A percentile compares a stretch with the other conserved stretches of the same genome.
phyloP scores from a whole-genome alignment of 2,329 filamentous ascomycete species.

The Xylariaceae sp. region DNA sequence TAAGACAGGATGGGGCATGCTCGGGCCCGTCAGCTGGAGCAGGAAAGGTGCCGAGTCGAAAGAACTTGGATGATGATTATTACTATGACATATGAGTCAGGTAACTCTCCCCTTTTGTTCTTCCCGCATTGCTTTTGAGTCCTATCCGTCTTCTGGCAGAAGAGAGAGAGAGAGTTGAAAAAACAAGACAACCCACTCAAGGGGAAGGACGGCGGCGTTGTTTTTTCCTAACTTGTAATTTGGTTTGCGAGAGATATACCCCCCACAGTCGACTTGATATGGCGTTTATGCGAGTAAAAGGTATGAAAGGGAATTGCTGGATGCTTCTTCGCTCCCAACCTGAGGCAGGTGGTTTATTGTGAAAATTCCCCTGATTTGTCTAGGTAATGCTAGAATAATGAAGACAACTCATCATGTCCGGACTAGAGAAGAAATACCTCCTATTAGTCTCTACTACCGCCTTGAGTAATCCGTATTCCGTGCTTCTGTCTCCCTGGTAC shows the following conservation, averaged over 20 bases:
- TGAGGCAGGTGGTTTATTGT: no score
- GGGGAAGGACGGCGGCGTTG: slow-evolving; percentile 5
- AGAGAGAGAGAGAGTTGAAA: background rate
- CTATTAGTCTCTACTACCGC: no score
- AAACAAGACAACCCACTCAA: no score
- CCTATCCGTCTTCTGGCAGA: background rate
- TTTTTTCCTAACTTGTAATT: background rate
- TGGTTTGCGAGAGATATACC: slow-evolving; percentile 20
- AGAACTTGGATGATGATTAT: slow-evolving; percentile 87
- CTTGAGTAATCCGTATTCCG: no score
- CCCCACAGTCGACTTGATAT: background rate
- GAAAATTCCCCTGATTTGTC: no score
- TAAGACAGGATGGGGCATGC: slow-evolving; percentile 74
- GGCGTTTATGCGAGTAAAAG: background rate
- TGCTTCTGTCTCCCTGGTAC: no score
- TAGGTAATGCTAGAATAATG: no score
- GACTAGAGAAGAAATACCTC: no score
- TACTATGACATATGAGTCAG: slow-evolving; percentile 68
- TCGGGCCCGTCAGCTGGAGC: slow-evolving; percentile 62
- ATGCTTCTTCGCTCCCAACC: background rate
- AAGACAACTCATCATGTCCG: no score
- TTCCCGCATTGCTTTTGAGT: background rate
- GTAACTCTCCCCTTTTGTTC: background rate
- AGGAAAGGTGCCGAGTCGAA: slow-evolving; percentile 72
- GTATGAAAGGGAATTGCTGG: background rate